phyloP scores from a whole-genome alignment of 495 filamentous ascomycete genomes.

The Saxispiralis lemnorum region DNA sequence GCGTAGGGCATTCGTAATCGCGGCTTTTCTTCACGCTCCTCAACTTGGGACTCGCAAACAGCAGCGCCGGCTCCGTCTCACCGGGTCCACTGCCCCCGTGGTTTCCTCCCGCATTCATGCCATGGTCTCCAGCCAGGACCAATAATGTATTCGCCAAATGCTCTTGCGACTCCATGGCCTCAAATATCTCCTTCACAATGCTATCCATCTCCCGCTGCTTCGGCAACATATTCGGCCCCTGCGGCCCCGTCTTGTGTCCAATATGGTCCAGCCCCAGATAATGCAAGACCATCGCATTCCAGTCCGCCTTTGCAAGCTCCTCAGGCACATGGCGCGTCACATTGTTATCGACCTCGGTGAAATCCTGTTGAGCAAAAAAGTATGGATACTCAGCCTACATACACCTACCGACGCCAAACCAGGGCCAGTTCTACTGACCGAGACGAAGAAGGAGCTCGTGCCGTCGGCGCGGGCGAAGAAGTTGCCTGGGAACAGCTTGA shows the following conservation, averaged over 20 bases:
- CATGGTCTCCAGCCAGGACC: slow-evolving; percentile 82
- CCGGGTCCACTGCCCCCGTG: slow-evolving; percentile 85
- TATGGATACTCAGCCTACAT: slow-evolving; percentile 19
- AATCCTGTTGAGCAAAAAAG: slow-evolving; percentile 46
- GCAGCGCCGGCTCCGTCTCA: slow-evolving; percentile 79
- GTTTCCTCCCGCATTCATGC: slow-evolving; percentile 97
- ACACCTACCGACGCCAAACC: slow-evolving; percentile 10
- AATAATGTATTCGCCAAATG: slow-evolving; percentile 67
- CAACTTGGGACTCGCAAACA: slow-evolving; percentile 83
- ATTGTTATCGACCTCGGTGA: slow-evolving; percentile 93
- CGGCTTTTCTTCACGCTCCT: slow-evolving; percentile 30
- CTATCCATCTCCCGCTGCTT: slow-evolving; percentile 93
- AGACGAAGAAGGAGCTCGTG: slow-evolving; percentile 94
- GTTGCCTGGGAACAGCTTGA: slow-evolving; percentile 69
- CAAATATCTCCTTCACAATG: slow-evolving; percentile 58
- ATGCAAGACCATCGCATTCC: slow-evolving; percentile 87
- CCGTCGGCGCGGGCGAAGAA: slow-evolving; percentile 76
- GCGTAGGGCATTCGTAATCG: slow-evolving; percentile 23
- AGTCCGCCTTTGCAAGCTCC: slow-evolving; percentile 62
- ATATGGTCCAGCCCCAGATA: slow-evolving; percentile 96
- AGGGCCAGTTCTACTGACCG: slow-evolving; percentile 42
- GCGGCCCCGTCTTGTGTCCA: slow-evolving; percentile 87
- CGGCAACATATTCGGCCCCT: slow-evolving; percentile 70
- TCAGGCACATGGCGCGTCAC: slow-evolving; percentile 74
- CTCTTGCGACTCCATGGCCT: slow-evolving; percentile 44